Percentiles rank a stretch among this genome's conserved stretches.
phyloP scores from a whole-genome alignment of 2,329 filamentous ascomycete genomes.

The Hypoxylon sp. region DNA sequence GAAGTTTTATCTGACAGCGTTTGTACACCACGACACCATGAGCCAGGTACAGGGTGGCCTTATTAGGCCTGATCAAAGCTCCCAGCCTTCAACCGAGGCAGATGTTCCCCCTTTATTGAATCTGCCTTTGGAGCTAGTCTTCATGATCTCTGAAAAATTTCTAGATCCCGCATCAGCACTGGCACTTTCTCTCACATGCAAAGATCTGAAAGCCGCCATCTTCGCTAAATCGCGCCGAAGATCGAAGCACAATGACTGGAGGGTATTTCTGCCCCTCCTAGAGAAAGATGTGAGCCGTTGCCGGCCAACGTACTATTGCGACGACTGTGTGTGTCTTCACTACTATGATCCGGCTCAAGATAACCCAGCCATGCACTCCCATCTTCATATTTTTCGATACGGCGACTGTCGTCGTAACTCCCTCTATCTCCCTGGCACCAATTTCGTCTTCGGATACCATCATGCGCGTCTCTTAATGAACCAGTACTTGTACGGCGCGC shows the following conservation, averaged over 20 bases:
- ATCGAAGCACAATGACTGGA: background rate
- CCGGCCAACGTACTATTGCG: background rate
- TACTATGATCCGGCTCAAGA: background rate
- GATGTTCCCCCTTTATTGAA: background rate
- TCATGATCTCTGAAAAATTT: background rate
- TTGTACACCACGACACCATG: background rate
- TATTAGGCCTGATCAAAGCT: background rate
- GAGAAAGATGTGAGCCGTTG: background rate
- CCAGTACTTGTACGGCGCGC: background rate
- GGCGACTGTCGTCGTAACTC: background rate
- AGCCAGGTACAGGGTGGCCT: background rate
- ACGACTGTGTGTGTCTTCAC: background rate
- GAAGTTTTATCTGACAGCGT: background rate
- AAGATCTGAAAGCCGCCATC: background rate
- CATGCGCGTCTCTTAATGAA: background rate
- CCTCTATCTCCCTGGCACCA: background rate
- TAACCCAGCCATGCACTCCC: background rate
- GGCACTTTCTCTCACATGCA: background rate
- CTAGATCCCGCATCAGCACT: background rate
- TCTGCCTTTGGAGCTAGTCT: background rate
- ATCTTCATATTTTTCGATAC: background rate
- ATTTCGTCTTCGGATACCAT: background rate
- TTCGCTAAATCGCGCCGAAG: background rate
- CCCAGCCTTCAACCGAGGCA: background rate
- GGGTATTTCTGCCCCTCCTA: background rate